phyloP scores from a whole-genome alignment of 805 yeast species.

The Wickerhamomyces ciferrii region DNA sequence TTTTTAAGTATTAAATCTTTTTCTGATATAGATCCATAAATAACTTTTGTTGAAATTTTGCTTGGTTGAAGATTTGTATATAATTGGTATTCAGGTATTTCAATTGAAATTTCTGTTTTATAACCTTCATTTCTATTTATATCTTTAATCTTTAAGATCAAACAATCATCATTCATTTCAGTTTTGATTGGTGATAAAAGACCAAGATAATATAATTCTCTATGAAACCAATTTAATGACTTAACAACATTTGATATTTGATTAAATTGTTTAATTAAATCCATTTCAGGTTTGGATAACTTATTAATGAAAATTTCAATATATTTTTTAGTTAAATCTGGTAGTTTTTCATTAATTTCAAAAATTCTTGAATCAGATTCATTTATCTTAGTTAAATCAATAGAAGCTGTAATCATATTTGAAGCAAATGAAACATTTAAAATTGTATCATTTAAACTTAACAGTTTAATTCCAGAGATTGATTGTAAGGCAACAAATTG shows the following conservation, averaged over 20 bases:
- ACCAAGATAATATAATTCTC: constrained; percentile 14
- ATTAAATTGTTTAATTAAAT: constrained; percentile 2
- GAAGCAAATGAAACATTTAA: neutral
- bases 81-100: constrained; percentile 8
- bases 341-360: neutral
- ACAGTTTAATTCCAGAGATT: neutral
- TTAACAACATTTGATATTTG: constrained; percentile 3
- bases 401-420: neutral
- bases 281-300: neutral
- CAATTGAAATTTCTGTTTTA: constrained; percentile 10
- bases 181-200: constrained; percentile 9
- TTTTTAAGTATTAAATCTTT: neutral
- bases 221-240: constrained; percentile 5
- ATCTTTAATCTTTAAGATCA: constrained; percentile 10
- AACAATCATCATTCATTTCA: constrained; percentile 3
- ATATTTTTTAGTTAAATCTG: neutral
- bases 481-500: neutral
- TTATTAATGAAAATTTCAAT: neutral
- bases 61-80: constrained; percentile 2
- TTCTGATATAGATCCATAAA: constrained; percentile 10
- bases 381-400: neutral
- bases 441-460: neutral
- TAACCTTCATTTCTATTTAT: constrained; percentile 13
- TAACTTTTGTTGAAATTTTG: constrained; percentile 1
- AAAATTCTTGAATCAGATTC: neutral